Evolutionary conservation across 306 rosid species (phyloP).

Genomic region (Dicorynia guianensis): DNA sequence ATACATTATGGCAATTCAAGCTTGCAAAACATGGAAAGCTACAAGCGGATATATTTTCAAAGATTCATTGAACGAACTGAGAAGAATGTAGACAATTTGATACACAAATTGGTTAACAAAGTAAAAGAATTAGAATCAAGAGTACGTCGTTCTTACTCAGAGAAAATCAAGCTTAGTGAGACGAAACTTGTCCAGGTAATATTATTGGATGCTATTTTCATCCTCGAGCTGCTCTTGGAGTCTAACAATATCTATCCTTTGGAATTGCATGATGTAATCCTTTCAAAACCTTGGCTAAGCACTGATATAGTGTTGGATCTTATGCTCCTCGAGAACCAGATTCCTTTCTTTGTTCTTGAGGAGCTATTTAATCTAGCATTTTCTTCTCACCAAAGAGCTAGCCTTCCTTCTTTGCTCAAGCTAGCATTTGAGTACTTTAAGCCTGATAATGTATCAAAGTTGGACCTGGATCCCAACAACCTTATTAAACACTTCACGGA

Average conservation of each 20-base stretch:
- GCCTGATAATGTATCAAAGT: background rate
- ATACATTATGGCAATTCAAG: background rate
- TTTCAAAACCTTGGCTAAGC: background rate
- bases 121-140: background rate
- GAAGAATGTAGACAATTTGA: background rate
- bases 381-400: background rate
- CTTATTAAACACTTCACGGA: conserved; percentile 32
- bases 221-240: conserved; percentile 17
- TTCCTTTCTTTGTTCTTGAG: conserved; percentile 1
- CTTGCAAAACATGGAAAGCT: background rate
- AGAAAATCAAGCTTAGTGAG: background rate
- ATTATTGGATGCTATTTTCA: conserved; percentile 9
- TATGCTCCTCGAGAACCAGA: conserved; percentile 26
- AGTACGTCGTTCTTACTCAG: background rate
- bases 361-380: background rate
- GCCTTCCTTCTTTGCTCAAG: background rate
- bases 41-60: background rate
- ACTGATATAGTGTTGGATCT: background rate
- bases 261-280: background rate
- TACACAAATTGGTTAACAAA: background rate
- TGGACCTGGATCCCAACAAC: too few species aligned
- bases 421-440: background rate
- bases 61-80: background rate
- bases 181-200: background rate
- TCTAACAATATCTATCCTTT: too few species aligned